phyloP scores from a whole-genome alignment of 768 basidiomycete genomes.

The Tephrocybe sp. region DNA sequence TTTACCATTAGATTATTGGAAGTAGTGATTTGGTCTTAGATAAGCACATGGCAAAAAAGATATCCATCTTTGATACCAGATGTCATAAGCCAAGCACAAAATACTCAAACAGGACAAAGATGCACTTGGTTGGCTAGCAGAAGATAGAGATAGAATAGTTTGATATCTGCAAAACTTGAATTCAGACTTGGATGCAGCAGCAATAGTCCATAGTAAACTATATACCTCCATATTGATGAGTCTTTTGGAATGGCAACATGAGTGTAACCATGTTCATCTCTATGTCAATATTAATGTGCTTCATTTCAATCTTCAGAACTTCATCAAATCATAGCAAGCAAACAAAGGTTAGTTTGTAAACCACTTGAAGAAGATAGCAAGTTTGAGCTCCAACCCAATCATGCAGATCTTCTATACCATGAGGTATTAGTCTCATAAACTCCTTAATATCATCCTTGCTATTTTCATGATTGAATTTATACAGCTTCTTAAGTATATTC shows the following conservation, averaged over 20 bases:
- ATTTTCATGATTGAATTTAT: slow-evolving; percentile 23
- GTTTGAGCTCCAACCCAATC: slow-evolving; percentile 30
- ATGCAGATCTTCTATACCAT: slow-evolving; percentile 10
- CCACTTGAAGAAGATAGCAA: slow-evolving; percentile 26
- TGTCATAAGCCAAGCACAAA: too few relatives aligned
- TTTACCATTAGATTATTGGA: too few relatives aligned
- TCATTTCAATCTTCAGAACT: slow-evolving; percentile 30
- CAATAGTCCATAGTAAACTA: too few relatives aligned
- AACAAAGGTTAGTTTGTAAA: slow-evolving; percentile 32
- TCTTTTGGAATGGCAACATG: slow-evolving; percentile 27
- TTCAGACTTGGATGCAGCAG: too few relatives aligned
- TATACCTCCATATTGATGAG: too few relatives aligned
- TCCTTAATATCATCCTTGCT: slow-evolving; percentile 19
- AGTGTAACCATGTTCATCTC: slow-evolving; percentile 14
- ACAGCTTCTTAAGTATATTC: slow-evolving; percentile 24
- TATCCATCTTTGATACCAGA: too few relatives aligned
- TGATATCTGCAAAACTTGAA: too few relatives aligned
- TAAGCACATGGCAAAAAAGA: too few relatives aligned
- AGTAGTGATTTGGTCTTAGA: too few relatives aligned
- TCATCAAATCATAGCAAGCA: slow-evolving; percentile 35
- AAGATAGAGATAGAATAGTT: too few relatives aligned
- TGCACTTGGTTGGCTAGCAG: too few relatives aligned
- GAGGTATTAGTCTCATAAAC: slow-evolving; percentile 13
- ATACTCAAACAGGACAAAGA: too few relatives aligned
- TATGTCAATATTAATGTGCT: slow-evolving; percentile 21